Conservation (phyloP, 352 stramenopile genomes). For the Globisporangium alternatum region DNA sequence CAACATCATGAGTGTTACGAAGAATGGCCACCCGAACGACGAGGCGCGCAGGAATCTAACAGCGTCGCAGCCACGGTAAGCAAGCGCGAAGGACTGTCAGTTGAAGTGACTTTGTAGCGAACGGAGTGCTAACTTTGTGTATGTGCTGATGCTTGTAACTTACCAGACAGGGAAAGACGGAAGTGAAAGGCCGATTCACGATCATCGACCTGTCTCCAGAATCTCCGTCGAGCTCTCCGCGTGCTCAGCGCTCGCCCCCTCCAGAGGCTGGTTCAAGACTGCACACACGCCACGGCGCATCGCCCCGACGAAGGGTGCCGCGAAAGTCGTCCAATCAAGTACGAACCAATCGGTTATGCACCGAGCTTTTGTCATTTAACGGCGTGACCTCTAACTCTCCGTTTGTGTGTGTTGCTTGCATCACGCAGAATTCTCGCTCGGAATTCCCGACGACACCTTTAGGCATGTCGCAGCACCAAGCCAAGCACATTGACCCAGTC, state of each 20-base stretch:
- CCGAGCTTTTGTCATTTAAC: not conserved
- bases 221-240: constrained; percentile 30
- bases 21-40: constrained; percentile 6
- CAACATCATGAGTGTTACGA: constrained; percentile 1
- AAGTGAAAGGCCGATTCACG: constrained; percentile 73
- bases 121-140: not conserved
- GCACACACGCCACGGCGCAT: constrained; percentile 24
- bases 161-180: constrained; percentile 54
- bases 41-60: not conserved
- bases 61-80: constrained; percentile 6
- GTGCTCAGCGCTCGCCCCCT: not conserved
- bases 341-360: not conserved
- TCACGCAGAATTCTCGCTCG: constrained; percentile 22
- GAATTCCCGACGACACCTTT: constrained; percentile 11
- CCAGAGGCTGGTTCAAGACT: constrained; percentile 15
- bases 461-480: constrained; percentile 8
- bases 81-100: not conserved
- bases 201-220: constrained; percentile 80
- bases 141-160: constrained; percentile 14
- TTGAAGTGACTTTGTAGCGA: not conserved
- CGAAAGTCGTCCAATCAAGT: constrained; percentile 12
- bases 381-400: not conserved
- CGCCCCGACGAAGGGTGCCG: constrained; percentile 16
- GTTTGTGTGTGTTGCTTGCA: constrained; percentile 3
- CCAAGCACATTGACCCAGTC: constrained; percentile 12